Conservation (phyloP, 306 rosid species). For the Neltuma alba region DNA sequence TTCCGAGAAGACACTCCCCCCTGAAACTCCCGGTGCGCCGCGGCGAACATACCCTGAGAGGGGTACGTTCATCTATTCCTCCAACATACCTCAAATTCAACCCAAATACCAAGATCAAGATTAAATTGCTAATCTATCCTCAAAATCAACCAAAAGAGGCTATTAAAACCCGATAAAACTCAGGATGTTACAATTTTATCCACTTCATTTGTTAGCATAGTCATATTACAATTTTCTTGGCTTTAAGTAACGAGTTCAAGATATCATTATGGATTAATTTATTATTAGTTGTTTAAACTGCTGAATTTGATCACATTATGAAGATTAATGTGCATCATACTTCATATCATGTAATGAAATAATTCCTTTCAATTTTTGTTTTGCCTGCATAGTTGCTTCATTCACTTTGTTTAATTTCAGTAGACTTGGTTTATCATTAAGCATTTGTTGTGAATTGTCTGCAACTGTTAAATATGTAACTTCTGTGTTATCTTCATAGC, state of each 20-base stretch:
- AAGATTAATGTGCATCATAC: constrained; percentile 7
- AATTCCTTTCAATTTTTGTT: neutral
- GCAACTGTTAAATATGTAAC: neutral
- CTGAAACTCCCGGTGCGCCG: too few species aligned
- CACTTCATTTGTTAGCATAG: neutral
- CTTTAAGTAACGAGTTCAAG: neutral
- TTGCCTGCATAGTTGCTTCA: neutral
- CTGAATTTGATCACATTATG: neutral
- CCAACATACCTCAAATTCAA: too few species aligned
- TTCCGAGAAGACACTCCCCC: too few species aligned
- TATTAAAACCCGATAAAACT: too few species aligned
- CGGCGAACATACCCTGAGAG: too few species aligned
- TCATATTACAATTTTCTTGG: neutral
- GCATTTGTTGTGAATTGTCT: neutral
- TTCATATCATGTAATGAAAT: neutral
- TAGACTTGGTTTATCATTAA: too few species aligned
- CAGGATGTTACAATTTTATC: too few species aligned
- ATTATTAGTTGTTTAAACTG: constrained; percentile 4
- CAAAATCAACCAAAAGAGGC: too few species aligned
- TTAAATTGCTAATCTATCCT: too few species aligned
- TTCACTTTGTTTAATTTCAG: constrained; percentile 26
- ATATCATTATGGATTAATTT: constrained; percentile 15
- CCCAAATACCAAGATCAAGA: too few species aligned
- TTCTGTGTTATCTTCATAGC: neutral
- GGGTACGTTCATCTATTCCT: too few species aligned